phyloP scores from a whole-genome alignment of 768 basidiomycete genomes.

The Paxillus rubicundulus region DNA sequence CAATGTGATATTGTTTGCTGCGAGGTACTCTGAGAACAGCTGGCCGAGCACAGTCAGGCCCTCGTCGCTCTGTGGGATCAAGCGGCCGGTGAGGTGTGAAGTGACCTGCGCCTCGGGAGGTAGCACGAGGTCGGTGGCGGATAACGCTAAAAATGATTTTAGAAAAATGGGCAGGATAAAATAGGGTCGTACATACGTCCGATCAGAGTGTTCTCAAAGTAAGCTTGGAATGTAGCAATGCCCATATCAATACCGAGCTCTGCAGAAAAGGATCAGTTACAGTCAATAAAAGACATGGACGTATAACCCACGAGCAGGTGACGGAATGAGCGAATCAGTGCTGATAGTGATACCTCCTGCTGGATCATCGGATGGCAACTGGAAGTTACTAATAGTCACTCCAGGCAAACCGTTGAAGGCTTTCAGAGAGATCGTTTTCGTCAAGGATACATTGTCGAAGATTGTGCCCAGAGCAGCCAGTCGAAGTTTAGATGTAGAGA shows the following conservation, averaged over 20 bases:
- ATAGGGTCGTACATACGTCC: slow-evolving; percentile 50
- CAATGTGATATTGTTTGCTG: slow-evolving; percentile 62
- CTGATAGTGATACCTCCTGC: slow-evolving; percentile 70
- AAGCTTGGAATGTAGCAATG: slow-evolving; percentile 58
- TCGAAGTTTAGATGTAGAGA: slow-evolving; percentile 62
- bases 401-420: slow-evolving; percentile 72
- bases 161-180: neutral
- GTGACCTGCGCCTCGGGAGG: slow-evolving; percentile 45
- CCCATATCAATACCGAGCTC: slow-evolving; percentile 72
- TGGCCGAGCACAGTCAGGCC: slow-evolving; percentile 52
- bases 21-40: slow-evolving; percentile 66
- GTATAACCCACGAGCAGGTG: slow-evolving; percentile 55
- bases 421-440: slow-evolving; percentile 59
- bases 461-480: slow-evolving; percentile 65
- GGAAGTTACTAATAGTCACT: slow-evolving; percentile 68
- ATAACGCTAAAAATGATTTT: slow-evolving; percentile 43
- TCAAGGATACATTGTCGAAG: slow-evolving; percentile 62
- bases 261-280: slow-evolving; percentile 24
- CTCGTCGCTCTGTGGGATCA: slow-evolving; percentile 58
- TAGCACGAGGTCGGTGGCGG: slow-evolving; percentile 48
- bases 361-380: slow-evolving; percentile 64
- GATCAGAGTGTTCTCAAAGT: slow-evolving; percentile 52
- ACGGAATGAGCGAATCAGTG: slow-evolving; percentile 64
- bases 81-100: slow-evolving; percentile 60
- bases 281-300: neutral